Base-by-base conservation (phyloP, 2,329 filamentous ascomycete species). In the Aspergillus novoparasiticus region DNA sequence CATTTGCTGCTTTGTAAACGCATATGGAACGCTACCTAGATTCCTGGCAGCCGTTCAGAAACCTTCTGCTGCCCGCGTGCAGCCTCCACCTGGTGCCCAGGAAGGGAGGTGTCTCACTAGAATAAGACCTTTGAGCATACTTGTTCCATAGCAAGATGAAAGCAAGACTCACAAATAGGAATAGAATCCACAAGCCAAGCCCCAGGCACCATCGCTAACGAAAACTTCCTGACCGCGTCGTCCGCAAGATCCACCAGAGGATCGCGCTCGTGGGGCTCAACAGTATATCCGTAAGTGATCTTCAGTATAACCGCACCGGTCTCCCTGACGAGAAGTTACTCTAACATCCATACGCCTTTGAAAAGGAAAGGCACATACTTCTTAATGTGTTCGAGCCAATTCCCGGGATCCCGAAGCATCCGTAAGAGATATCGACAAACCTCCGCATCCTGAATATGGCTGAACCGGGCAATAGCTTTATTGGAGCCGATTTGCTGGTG, bases 211-310 rank as follows among this genome's bases (percentile, higher is more conserved):
- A 61, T 12, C 9, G 64, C 30, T 3, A 21, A 68, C 1, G 76
- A 71, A 58, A 85, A 82, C 6, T 80, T 62, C 0, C 71, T 71
- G 68, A 85, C 75, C 1, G 78, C 76, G 28, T 75, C 64, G 3
- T 77, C 76, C 0, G 78, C 77, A 11, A 84, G 62, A 30, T 81
- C 73, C 4, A 85, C 76, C 2, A 85, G 71, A 5, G 80, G 79
- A 60, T 85, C 83, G 14, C 61, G 58, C 1, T 68, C 68, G 12
- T 78, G 72, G 1, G 75, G 67, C 39, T 81, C 78, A 26, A 78
- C 72, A 0, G 73, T 82, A 64, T 85, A 85, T 6, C 82, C 82
- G 66, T 83, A 83, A 4, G 73, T 69, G n/a, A 81, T 76, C 46
- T 81, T 79, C n/a, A 83, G 64, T 30, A 83, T 80, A 14, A 81